Percentiles rank a stretch among this genome's conserved stretches.
These are phyloP conservation scores for Fusarium nodosum DNA, from an alignment of 2,329 filamentous ascomycete genomes.

Conservation along the genomic window DNA sequence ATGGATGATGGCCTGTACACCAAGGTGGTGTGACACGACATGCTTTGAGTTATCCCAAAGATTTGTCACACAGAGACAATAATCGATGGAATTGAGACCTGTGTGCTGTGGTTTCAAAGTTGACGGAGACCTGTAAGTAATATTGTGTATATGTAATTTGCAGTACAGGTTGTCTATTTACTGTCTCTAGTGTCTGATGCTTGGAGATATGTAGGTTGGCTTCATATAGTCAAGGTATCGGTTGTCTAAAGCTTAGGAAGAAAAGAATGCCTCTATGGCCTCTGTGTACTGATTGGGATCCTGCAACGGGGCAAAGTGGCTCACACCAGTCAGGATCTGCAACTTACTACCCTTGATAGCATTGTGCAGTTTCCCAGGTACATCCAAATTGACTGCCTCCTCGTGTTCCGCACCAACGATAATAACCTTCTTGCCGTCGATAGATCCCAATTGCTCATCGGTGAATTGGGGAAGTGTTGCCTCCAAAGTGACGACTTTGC, in stretches of 20 bases:
- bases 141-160: neutral
- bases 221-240: neutral
- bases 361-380: slow-evolving; percentile 53
- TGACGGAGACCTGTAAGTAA: neutral
- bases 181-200: neutral
- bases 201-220: neutral
- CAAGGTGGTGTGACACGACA: neutral
- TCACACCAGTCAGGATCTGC: slow-evolving; percentile 55
- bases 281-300: slow-evolving; percentile 55
- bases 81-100: neutral
- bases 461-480: slow-evolving; percentile 54
- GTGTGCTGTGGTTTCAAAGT: neutral
- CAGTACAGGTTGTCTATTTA: neutral
- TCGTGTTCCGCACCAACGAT: slow-evolving; percentile 53
- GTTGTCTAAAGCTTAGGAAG: neutral
- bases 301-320: slow-evolving; percentile 60
- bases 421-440: slow-evolving; percentile 50
- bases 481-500: slow-evolving; percentile 56
- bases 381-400: slow-evolving; percentile 58
- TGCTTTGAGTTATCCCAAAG: neutral
- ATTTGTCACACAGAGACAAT: neutral
- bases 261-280: slow-evolving; percentile 51
- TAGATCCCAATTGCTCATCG: slow-evolving; percentile 48
- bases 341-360: slow-evolving; percentile 56
- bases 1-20: neutral